Evolutionary conservation across 306 rosid genomes (phyloP), one percentile per base, ranked within the genome.

Genomic region (Psophocarpus tetragonolobus): DNA sequence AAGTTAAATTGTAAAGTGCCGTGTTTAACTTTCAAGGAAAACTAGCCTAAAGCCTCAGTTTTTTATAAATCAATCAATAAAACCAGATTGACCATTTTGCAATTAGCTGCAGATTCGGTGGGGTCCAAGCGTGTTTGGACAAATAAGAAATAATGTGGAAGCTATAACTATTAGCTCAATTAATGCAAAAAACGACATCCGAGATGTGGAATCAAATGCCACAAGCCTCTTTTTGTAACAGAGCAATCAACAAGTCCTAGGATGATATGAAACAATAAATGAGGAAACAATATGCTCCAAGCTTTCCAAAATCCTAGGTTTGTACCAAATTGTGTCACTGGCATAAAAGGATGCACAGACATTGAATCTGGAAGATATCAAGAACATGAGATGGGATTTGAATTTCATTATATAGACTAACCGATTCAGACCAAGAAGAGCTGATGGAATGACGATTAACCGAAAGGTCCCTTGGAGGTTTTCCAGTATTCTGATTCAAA

Each of bases 401-500:
- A 47, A 45, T 30, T 29, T 58, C 15, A 35, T 32, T 8, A 68
- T 11, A 75, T 12, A 69, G 11, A 75, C 88, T 86, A 81, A 90
- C 92, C 76, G 89, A 41, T 51, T 90, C 91, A 32, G 87, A 77
- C 74, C 86, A 84, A 5, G 92, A 75, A 74, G 86, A 86, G 86
- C 89, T 88, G 30, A 30, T 81, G 65, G 81, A 84, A 78, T 90
- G 88, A 41, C 92, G 82, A 83, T 83, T 76, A 61, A 15, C 57
- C 0, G 89, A 84, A 72, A 38, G 85, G 61, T 79, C 89, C 80
- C 91, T 71, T 0, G 95, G 95, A 60, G 95, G 95, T 36, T 88
- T 90, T 14, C 85, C 89, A 35, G 38, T 26, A 61, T 56, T 38
- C 12, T 80, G 85, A 78, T 76, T 79, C 60, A 82, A 74, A 77